These are phyloP conservation scores for Phialophora verrucosa DNA, from an alignment of 2,329 filamentous ascomycete genomes.

Conservation along the genomic window DNA sequence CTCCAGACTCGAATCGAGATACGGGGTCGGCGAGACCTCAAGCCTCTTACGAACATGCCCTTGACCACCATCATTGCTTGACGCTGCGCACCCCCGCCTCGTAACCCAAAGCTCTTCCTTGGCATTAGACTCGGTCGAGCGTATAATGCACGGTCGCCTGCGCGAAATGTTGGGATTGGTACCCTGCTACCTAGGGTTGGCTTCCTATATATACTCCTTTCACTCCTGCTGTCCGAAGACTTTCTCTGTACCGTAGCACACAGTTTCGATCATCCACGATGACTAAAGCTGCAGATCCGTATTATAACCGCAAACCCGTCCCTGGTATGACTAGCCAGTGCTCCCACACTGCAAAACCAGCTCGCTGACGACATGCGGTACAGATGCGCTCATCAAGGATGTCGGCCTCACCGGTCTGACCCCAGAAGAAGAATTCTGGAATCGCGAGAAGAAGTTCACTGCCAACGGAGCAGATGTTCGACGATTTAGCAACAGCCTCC, in stretches of 20 bases:
- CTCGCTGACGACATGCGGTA: background rate
- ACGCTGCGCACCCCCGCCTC: constrained; percentile 10
- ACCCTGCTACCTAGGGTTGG: background rate
- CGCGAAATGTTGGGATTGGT: background rate
- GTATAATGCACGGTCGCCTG: constrained; percentile 7
- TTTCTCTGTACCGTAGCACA: background rate
- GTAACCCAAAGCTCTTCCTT: constrained; percentile 13
- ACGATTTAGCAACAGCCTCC: constrained; percentile 36
- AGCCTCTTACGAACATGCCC: constrained; percentile 16
- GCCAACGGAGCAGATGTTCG: constrained; percentile 37
- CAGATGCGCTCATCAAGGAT: constrained; percentile 37
- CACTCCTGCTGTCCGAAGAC: background rate
- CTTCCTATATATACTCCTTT: constrained; percentile 8
- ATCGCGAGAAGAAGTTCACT: constrained; percentile 37
- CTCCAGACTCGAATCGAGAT: constrained; percentile 9
- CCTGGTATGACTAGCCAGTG: constrained; percentile 32
- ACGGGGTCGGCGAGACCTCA: constrained; percentile 5
- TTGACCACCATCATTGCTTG: constrained; percentile 8
- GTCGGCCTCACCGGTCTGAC: constrained; percentile 36
- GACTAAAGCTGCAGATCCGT: constrained; percentile 36
- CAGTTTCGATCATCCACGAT: constrained; percentile 15
- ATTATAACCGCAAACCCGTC: constrained; percentile 38
- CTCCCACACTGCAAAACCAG: background rate
- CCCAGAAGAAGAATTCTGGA: constrained; percentile 37
- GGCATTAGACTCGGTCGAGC: background rate